Evolutionary conservation across 2,329 filamentous ascomycete species (phyloP), one percentile per base, ranked within the genome.

Genomic region (Drechmeria coniospora): DNA sequence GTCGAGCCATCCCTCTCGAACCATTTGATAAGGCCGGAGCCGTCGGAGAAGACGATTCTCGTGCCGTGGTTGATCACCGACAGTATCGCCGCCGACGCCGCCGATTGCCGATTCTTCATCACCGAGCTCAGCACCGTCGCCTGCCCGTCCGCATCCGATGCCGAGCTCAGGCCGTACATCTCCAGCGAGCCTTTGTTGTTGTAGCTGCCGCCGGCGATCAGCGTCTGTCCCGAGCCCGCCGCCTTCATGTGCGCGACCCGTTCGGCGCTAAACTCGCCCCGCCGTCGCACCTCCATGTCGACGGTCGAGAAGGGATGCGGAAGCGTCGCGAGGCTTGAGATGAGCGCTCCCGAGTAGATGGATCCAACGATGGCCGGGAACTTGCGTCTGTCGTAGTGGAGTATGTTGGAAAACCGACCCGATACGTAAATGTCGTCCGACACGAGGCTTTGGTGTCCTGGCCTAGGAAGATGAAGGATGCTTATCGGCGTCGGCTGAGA

Each of bases 101-200:
- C 79, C 4, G 79, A 87, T 46, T 92, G 82, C 1, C 87, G 73
- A 41, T 95, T 95, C 38, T 77, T 75, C 48, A 75, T 71, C 9
- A 57, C 54, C 14, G 64, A 65, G 27, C 62, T 59, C 25, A 60
- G 56, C 25, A 41, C 31, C 28, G 42, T 35, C 28, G 27, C 37
- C 31, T 29, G 41, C 32, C 34, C 47, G 21, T 28, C 46, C 36
- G 42, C 35, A n/a, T 41, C 39, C 14, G 36, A 42, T 33, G 30
- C 44, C 23, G 38, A 46, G 23, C 38, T 53, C 15, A 82, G 54
- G 10, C 74, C 73, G 49, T 92, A 93, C n/a, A 93, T 57, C 45
- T 95, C 87, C 2, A 95, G 59, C 0, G 79, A 86, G 1, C 87
- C 87, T 49, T 90, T 86, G 18, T 79, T 82, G 41, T 90, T 92